Percentiles rank a stretch among this genome's conserved stretches.
phyloP scores from a whole-genome alignment of 2,329 filamentous ascomycete genomes.

The Penicillium sp. region DNA sequence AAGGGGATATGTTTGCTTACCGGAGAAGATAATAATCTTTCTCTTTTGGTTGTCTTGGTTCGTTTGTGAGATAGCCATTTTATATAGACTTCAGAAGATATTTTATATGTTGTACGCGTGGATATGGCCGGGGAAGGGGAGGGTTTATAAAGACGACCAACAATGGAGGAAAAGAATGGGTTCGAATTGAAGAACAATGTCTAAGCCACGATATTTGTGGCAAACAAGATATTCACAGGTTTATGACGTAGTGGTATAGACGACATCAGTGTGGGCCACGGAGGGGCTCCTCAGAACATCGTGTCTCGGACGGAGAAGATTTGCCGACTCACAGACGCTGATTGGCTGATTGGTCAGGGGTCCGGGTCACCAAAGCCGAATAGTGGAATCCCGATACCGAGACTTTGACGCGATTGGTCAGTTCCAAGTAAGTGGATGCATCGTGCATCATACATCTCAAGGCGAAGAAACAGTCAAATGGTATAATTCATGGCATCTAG shows the following conservation, averaged over 20 bases:
- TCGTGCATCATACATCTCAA: slow-evolving; percentile 7
- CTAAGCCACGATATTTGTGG: not conserved
- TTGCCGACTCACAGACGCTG: not conserved
- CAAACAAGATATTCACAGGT: slow-evolving; percentile 4
- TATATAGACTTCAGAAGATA: not conserved
- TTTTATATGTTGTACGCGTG: not conserved
- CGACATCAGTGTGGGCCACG: slow-evolving; percentile 12
- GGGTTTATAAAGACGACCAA: not conserved
- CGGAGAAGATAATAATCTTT: slow-evolving; percentile 50
- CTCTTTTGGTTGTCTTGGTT: slow-evolving; percentile 29
- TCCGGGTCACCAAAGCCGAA: not conserved
- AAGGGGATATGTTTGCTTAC: slow-evolving; percentile 25
- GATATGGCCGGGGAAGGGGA: not conserved
- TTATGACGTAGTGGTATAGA: slow-evolving; percentile 4
- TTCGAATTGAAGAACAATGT: not conserved
- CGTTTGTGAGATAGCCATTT: slow-evolving; percentile 12
- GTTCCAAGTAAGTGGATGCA: slow-evolving; percentile 9
- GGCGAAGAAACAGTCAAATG: slow-evolving; percentile 5
- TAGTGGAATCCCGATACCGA: not conserved
- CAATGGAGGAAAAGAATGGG: not conserved
- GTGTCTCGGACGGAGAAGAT: not conserved
- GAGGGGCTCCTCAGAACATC: not conserved
- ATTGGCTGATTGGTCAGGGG: not conserved
- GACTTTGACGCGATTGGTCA: not conserved
- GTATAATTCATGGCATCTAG: slow-evolving; percentile 13